Evolutionary conservation across 2,329 filamentous ascomycete genomes (phyloP), one percentile per base, ranked within the genome.

Genomic region (Setomelanomma holmii): DNA sequence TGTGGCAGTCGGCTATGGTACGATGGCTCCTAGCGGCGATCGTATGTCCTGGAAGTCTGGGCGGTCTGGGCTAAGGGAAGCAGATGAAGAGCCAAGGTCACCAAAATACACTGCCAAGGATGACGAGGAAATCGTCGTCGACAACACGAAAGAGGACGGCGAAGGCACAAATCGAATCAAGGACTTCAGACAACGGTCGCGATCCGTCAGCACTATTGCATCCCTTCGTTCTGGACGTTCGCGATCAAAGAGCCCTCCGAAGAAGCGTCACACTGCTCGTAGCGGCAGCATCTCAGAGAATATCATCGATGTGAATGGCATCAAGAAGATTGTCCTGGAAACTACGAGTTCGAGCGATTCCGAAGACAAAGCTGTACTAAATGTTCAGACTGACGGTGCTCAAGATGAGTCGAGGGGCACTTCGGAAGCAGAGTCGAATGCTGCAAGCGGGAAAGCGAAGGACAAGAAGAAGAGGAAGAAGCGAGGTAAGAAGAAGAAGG

Each of bases 211-310:
- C 58, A 76, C 68, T 10, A 64, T 72, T 36, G 72, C 62, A 3
- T 74, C 72, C 0, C 50, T 76, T 7, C 66, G 53, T 41, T 71
- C 68, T 6, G 41, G 58, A 5, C 51, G 42, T 16, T 67, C 71
- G 11, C 56, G 47, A n/a, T 65, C 68, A 1, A 55, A 27, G 6
- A 67, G 57, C 20, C 66, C 68, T 0, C 57, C 61, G 8, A 70
- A 68, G 49, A 64, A 74, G 58, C 77, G 77, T 27, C 79, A 82
- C 7, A 78, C 80, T 4, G 86, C 87, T 5, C 82, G 89, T 50
- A 90, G 87, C 61, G 89, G 90, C 22, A 90, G 87, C 69, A 91
- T 93, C 63, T 91, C 89, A 0, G 89, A 93, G 73, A 90, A 89
- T 55, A 79, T 90, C n/a, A 78, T 92, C 49, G 88, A 93, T 66